These are phyloP conservation scores for Venturia effusa DNA, from an alignment of 2,329 filamentous ascomycete genomes.

Conservation along the genomic window DNA sequence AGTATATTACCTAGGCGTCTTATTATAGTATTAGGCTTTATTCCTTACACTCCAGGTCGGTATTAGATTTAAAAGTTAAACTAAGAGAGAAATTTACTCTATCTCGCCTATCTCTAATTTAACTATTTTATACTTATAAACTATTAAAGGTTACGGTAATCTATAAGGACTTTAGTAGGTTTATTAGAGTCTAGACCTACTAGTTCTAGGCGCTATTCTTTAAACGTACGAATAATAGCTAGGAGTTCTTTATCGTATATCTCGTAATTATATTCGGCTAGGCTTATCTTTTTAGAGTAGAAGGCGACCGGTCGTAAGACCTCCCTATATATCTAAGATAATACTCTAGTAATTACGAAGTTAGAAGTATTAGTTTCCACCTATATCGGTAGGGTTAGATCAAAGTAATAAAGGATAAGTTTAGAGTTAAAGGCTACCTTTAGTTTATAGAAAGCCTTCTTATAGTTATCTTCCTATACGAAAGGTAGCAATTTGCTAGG, in stretches of 20 bases:
- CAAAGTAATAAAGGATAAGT: conserved; percentile 15
- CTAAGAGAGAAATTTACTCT: background rate
- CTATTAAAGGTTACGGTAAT: conserved; percentile 21
- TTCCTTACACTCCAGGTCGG: too few relatives aligned
- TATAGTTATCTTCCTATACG: background rate
- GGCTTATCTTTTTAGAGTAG: too few relatives aligned
- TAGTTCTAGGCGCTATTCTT: conserved; percentile 18
- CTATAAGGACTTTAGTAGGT: conserved; percentile 14
- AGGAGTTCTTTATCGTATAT: too few relatives aligned
- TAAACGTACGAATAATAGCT: too few relatives aligned
- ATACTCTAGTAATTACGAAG: too few relatives aligned
- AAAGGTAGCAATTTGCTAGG: background rate
- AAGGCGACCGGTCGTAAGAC: too few relatives aligned
- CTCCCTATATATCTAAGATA: too few relatives aligned
- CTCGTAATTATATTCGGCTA: too few relatives aligned
- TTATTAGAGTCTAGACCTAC: conserved; percentile 6
- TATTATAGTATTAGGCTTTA: too few relatives aligned
- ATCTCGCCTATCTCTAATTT: conserved; percentile 11
- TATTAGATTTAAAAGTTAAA: too few relatives aligned
- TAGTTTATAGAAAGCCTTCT: background rate
- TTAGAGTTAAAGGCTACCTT: conserved; percentile 14
- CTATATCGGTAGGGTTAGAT: conserved; percentile 10
- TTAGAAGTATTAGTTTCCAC: too few relatives aligned
- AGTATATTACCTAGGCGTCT: too few relatives aligned
- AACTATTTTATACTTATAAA: conserved; percentile 22